These are phyloP conservation scores for Plasmodium blacklocki DNA, from an alignment of 169 alveolate genomes.

Conservation along the genomic window DNA sequence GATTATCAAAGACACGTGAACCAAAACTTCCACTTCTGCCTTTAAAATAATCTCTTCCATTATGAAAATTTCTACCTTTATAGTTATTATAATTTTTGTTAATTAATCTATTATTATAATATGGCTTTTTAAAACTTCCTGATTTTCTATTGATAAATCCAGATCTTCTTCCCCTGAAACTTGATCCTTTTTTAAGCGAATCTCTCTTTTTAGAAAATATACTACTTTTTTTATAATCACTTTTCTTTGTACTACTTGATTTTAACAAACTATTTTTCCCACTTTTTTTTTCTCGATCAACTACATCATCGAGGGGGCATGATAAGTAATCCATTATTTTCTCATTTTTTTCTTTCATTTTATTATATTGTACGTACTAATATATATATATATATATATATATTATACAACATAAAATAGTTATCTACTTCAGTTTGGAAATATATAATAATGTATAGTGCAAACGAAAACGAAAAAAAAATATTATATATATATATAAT, in stretches of 20 bases:
- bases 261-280: conserved; percentile 57
- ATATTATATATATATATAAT: too few species aligned
- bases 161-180: conserved; percentile 56
- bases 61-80: conserved; percentile 23
- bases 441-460: too few species aligned
- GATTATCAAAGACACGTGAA: conserved; percentile 49
- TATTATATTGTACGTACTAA: background rate
- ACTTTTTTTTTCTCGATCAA: conserved; percentile 50
- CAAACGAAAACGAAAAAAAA: too few species aligned
- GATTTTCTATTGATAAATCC: conserved; percentile 46
- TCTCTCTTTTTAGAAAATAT: conserved; percentile 44
- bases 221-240: conserved; percentile 23
- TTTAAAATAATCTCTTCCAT: conserved; percentile 50
- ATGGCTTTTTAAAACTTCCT: conserved; percentile 63
- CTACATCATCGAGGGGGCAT: conserved; percentile 73
- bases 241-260: conserved; percentile 17
- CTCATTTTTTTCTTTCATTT: conserved; percentile 68
- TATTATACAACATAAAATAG: background rate
- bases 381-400: conserved; percentile 3
- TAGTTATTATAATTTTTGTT: conserved; percentile 26
- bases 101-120: conserved; percentile 47
- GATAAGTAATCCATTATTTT: conserved; percentile 75
- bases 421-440: too few species aligned
- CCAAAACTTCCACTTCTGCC: conserved; percentile 6
- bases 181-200: conserved; percentile 27